Evolutionary conservation across 495 filamentous ascomycete species (phyloP).

Genomic region (Pyronema omphalodes): DNA sequence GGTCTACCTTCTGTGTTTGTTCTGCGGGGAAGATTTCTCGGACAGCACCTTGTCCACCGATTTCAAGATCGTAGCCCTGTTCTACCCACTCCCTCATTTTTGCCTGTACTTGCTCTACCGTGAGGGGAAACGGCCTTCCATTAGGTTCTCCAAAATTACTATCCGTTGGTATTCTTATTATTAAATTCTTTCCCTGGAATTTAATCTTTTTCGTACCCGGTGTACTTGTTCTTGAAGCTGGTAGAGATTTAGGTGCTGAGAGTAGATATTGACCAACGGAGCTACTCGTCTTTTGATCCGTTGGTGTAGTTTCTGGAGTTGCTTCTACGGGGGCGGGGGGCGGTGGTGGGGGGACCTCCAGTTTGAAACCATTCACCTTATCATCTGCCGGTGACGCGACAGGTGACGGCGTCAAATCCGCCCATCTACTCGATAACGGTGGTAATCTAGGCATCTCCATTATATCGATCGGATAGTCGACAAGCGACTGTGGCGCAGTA

Average conservation of each 20-base stretch:
- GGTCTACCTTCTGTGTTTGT: constrained; percentile 34
- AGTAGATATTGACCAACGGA: constrained; percentile 9
- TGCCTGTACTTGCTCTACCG: constrained; percentile 38
- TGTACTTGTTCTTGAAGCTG: constrained; percentile 17
- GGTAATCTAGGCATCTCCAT: constrained; percentile 2
- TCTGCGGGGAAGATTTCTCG: constrained; percentile 54
- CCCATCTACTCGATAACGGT: constrained; percentile 16
- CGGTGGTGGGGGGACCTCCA: not conserved
- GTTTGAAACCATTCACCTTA: not conserved
- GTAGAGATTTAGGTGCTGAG: constrained; percentile 2
- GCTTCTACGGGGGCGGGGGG: not conserved
- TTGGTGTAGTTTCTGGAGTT: constrained; percentile 9
- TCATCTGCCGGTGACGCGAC: not conserved
- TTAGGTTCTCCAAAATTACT: constrained; percentile 36
- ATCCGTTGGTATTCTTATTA: constrained; percentile 51
- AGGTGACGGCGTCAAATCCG: constrained; percentile 8
- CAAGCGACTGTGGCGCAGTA: constrained; percentile 21
- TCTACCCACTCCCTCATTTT: constrained; percentile 52
- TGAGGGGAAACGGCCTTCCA: constrained; percentile 41
- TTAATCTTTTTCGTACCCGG: constrained; percentile 16
- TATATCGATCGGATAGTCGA: constrained; percentile 8
- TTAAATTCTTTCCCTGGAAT: constrained; percentile 58
- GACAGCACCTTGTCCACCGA: constrained; percentile 37
- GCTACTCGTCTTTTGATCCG: constrained; percentile 3
- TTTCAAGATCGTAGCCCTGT: constrained; percentile 47